Conservation (phyloP, 1,139 yeast genomes). For the Lodderomyces parapsilosis region DNA sequence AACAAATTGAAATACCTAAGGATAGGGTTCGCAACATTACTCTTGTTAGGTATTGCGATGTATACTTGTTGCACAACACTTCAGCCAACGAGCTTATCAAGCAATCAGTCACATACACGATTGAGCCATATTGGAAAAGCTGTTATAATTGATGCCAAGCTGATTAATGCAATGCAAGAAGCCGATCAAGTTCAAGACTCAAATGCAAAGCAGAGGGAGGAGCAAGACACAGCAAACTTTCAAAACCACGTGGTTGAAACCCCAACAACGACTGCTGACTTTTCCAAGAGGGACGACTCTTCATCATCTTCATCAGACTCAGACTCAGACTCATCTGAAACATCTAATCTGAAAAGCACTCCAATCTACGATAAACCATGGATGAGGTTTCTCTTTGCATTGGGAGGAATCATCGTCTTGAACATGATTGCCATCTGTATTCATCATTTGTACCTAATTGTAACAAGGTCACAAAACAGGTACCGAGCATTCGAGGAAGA, state of each 20-base stretch:
- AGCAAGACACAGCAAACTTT: too few relatives aligned
- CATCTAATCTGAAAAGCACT: constrained; percentile 9
- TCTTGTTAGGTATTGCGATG: background rate
- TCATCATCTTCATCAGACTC: background rate
- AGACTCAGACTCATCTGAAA: constrained; percentile 2
- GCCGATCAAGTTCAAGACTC: background rate
- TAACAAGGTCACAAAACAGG: constrained; percentile 29
- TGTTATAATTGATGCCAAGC: too few relatives aligned
- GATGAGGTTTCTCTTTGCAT: constrained; percentile 27
- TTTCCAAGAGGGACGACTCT: background rate
- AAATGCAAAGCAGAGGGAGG: too few relatives aligned
- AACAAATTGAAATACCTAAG: background rate
- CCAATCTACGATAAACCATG: constrained; percentile 19
- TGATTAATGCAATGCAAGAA: too few relatives aligned
- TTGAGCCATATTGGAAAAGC: too few relatives aligned
- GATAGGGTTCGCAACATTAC: background rate
- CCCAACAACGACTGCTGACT: background rate
- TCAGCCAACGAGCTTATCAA: background rate
- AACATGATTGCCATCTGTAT: constrained; percentile 36
- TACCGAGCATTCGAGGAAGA: constrained; percentile 38
- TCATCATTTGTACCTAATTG: constrained; percentile 34
- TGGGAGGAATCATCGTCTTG: constrained; percentile 29
- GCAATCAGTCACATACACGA: background rate
- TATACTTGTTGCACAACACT: background rate
- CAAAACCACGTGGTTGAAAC: background rate